phyloP scores from a whole-genome alignment of 768 basidiomycete genomes.

The Saitozyma sp. region DNA sequence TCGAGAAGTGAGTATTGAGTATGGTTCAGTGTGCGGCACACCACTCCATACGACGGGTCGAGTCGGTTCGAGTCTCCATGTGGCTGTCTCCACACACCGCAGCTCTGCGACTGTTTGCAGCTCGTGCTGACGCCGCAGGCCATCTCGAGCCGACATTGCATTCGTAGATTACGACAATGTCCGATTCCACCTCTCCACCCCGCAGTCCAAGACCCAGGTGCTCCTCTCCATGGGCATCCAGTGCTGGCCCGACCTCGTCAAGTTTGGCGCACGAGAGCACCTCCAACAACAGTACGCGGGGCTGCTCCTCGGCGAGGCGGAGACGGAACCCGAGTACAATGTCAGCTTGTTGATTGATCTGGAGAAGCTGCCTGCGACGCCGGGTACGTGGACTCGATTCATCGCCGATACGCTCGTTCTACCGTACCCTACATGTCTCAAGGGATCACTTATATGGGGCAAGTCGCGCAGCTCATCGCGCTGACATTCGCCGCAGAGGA shows the following conservation, averaged over 20 bases:
- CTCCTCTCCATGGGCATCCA: slow-evolving; percentile 94
- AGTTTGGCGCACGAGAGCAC: slow-evolving; percentile 79
- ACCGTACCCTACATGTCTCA: too few species aligned
- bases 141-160: slow-evolving; percentile 84
- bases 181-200: slow-evolving; percentile 87
- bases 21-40: background rate
- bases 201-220: slow-evolving; percentile 72
- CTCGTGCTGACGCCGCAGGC: slow-evolving; percentile 58
- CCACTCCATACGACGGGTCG: background rate
- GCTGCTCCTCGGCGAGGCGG: slow-evolving; percentile 59
- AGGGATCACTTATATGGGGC: too few species aligned
- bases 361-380: slow-evolving; percentile 75
- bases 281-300: slow-evolving; percentile 79
- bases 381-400: slow-evolving; percentile 60
- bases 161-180: slow-evolving; percentile 99
- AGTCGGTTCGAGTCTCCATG: background rate
- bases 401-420: too few species aligned
- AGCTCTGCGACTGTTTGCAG: too few species aligned
- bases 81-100: background rate
- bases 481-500: slow-evolving; percentile 60
- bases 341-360: slow-evolving; percentile 84
- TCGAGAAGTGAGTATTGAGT: slow-evolving; percentile 72
- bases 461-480: background rate
- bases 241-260: slow-evolving; percentile 91
- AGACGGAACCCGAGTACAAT: slow-evolving; percentile 83